These are phyloP conservation scores for Allium sativum DNA, from an alignment of 106 monocot species.

Conservation along the genomic window DNA sequence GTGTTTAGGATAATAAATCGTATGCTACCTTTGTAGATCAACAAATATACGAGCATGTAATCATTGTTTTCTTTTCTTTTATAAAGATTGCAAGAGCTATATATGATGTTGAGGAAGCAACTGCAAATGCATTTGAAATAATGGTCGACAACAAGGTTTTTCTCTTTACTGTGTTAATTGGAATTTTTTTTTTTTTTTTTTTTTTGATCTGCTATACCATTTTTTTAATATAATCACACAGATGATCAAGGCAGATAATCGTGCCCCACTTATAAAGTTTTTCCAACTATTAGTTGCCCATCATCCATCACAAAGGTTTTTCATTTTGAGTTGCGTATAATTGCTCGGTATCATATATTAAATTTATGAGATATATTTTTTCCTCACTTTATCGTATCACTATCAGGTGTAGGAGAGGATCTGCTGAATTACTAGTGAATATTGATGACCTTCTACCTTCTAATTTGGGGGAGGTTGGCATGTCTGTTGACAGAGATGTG, in stretches of 20 bases:
- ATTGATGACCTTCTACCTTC: conserved; percentile 75
- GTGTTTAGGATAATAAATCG: neutral
- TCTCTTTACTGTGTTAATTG: neutral
- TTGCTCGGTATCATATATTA: neutral
- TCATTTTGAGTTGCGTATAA: neutral
- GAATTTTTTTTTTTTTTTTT: no score
- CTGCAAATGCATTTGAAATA: conserved; percentile 63
- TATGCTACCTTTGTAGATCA: neutral
- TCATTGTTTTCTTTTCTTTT: neutral
- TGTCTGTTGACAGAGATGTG: conserved; percentile 17
- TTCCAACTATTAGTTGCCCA: conserved; percentile 83
- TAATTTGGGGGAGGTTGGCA: conserved; percentile 10
- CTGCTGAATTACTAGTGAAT: conserved; percentile 73
- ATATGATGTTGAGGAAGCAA: conserved; percentile 97
- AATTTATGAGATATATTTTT: neutral
- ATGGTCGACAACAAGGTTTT: conserved; percentile 77
- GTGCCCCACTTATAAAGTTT: conserved; percentile 69
- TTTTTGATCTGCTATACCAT: no score
- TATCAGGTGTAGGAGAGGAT: conserved; percentile 80
- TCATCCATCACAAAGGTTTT: conserved; percentile 93
- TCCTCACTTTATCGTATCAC: conserved; percentile 6
- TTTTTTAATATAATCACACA: conserved; percentile 12
- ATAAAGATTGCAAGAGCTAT: conserved; percentile 77
- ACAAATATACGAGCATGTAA: conserved; percentile 6
- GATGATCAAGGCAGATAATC: conserved; percentile 80